These are phyloP conservation scores for Hanseniaspora lindneri DNA, from an alignment of 805 yeast genomes.

Conservation along the genomic window DNA sequence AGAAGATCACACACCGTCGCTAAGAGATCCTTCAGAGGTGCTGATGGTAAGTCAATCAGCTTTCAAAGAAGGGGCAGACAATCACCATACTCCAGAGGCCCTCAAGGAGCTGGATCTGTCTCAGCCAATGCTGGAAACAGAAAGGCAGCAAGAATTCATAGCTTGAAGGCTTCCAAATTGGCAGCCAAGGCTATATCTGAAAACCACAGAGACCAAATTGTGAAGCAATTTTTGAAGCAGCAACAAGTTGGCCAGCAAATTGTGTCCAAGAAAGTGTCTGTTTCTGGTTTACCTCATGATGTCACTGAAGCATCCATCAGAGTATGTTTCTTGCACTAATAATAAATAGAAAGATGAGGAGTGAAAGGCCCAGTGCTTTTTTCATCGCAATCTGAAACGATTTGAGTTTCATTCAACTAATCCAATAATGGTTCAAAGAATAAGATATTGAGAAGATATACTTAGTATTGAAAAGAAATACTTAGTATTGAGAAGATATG, in stretches of 20 bases:
- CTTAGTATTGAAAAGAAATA: no score
- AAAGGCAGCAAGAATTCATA: slow-evolving; percentile 22
- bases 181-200: slow-evolving; percentile 27
- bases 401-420: no score
- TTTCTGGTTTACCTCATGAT: slow-evolving; percentile 76
- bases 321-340: slow-evolving; percentile 45
- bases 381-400: no score
- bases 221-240: slow-evolving; percentile 22
- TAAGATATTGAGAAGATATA: no score
- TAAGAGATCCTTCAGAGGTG: not conserved
- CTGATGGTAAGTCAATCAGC: slow-evolving; percentile 6
- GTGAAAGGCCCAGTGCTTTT: no score
- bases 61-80: slow-evolving; percentile 18
- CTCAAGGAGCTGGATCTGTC: slow-evolving; percentile 3
- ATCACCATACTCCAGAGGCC: no score
- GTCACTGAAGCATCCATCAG: slow-evolving; percentile 71
- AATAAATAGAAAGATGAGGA: no score
- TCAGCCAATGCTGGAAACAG: slow-evolving; percentile 23
- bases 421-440: no score
- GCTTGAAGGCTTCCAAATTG: slow-evolving; percentile 11
- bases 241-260: slow-evolving; percentile 20
- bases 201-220: slow-evolving; percentile 20
- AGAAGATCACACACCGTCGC: not conserved
- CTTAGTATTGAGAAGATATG: no score
- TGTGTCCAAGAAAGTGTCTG: slow-evolving; percentile 70